A percentile compares a stretch with the other conserved stretches of the same genome.
Conservation (phyloP, 495 filamentous ascomycete species). For the Trichoderma erinaceum region DNA sequence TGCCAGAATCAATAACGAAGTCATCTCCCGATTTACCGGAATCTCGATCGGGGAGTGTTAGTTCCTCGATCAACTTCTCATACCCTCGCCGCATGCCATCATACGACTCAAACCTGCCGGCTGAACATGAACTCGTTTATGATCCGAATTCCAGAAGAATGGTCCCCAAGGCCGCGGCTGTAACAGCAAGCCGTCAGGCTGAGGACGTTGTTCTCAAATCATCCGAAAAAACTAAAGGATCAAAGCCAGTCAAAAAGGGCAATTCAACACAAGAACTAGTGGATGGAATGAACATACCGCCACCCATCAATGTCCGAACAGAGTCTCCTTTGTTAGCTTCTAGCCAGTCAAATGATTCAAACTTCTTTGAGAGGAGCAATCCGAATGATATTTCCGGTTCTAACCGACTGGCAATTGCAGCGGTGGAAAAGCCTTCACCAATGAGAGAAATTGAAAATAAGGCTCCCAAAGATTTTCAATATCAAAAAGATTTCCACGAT, state of each 20-base stretch:
- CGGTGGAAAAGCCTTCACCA: neutral
- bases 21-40: neutral
- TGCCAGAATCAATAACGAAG: neutral
- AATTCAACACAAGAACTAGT: neutral
- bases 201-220: neutral
- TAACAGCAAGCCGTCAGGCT: slow-evolving; percentile 17
- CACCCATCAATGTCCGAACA: neutral
- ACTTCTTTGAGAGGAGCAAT: neutral
- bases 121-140: slow-evolving; percentile 42
- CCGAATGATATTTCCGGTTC: neutral
- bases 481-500: neutral
- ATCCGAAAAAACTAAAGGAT: neutral
- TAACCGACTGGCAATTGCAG: neutral
- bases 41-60: slow-evolving; percentile 51
- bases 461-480: neutral
- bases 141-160: slow-evolving; percentile 54
- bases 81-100: slow-evolving; percentile 49
- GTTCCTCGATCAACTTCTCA: slow-evolving; percentile 76
- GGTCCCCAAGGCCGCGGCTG: slow-evolving; percentile 34
- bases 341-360: neutral
- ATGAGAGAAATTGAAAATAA: neutral
- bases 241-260: neutral
- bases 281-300: neutral
- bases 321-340: neutral
- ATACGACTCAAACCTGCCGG: slow-evolving; percentile 23